A percentile compares a stretch with the other conserved stretches of the same genome.
phyloP scores from a whole-genome alignment of 2,329 filamentous ascomycete genomes.

The Hawksworthiomyces lignivorus region DNA sequence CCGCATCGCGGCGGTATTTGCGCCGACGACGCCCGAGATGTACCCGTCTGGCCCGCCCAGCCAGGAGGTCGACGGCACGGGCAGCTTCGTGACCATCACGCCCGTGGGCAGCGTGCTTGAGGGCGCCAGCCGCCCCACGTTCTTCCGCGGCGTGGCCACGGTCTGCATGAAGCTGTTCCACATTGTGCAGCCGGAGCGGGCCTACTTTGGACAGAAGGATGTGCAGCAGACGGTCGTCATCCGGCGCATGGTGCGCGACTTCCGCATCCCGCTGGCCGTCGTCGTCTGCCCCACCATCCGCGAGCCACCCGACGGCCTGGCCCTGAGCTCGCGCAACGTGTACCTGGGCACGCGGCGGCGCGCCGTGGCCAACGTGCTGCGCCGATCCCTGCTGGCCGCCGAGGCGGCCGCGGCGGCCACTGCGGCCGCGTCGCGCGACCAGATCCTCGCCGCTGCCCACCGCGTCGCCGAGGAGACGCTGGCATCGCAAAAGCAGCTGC shows the following conservation, averaged over 20 bases:
- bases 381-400: conserved; percentile 60
- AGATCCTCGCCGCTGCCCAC: conserved; percentile 66
- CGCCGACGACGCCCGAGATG: conserved; percentile 74
- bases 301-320: conserved; percentile 69
- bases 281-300: conserved; percentile 67
- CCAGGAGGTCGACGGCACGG: conserved; percentile 66
- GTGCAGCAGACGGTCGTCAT: conserved; percentile 93
- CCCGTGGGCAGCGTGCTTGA: conserved; percentile 77
- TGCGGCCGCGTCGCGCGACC: conserved; percentile 26
- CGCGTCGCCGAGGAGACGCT: conserved; percentile 48
- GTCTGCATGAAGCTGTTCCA: conserved; percentile 94
- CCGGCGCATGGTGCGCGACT: conserved; percentile 77
- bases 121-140: conserved; percentile 79
- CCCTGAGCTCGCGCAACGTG: conserved; percentile 87
- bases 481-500: conserved; percentile 53
- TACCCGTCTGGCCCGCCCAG: conserved; percentile 74
- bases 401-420: conserved; percentile 47
- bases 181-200: conserved; percentile 66
- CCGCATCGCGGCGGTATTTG: conserved; percentile 74
- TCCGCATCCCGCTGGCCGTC: conserved; percentile 70
- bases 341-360: conserved; percentile 76
- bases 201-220: conserved; percentile 97
- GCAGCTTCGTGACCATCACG: conserved; percentile 86
- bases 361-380: conserved; percentile 63
- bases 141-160: conserved; percentile 93